phyloP scores from a whole-genome alignment of 2,329 filamentous ascomycete genomes.

The Leptographium procerum region DNA sequence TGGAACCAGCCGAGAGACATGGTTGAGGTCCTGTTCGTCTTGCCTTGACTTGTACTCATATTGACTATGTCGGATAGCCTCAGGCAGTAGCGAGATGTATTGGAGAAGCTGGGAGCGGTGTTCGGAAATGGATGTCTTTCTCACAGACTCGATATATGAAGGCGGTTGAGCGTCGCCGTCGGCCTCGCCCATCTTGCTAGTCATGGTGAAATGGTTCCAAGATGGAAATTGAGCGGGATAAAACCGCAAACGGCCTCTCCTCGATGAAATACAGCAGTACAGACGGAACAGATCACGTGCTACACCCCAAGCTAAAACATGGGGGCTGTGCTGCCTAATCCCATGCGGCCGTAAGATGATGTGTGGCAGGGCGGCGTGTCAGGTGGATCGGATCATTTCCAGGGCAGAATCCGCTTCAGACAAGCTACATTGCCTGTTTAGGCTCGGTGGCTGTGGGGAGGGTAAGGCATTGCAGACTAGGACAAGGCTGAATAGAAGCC shows the following conservation, averaged over 20 bases:
- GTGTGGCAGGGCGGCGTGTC: too few species aligned
- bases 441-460: too few species aligned
- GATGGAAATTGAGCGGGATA: not conserved
- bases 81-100: conserved; percentile 25
- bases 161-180: not conserved
- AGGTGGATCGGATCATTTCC: too few species aligned
- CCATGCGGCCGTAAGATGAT: too few species aligned
- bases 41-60: conserved; percentile 22
- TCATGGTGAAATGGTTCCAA: not conserved
- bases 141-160: not conserved
- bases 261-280: not conserved
- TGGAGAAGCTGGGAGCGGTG: conserved; percentile 13
- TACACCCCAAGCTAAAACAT: too few species aligned
- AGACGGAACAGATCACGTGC: too few species aligned
- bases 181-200: not conserved
- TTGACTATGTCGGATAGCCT: conserved; percentile 24
- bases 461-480: too few species aligned
- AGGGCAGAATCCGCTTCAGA: too few species aligned
- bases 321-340: not conserved
- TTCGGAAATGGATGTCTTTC: not conserved
- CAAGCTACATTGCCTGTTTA: too few species aligned
- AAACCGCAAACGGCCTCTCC: not conserved
- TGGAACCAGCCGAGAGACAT: conserved; percentile 28
- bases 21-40: conserved; percentile 25
- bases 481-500: not conserved